Evolutionary conservation across 2,329 filamentous ascomycete species (phyloP).

Genomic region (Fusarium dimerum): DNA sequence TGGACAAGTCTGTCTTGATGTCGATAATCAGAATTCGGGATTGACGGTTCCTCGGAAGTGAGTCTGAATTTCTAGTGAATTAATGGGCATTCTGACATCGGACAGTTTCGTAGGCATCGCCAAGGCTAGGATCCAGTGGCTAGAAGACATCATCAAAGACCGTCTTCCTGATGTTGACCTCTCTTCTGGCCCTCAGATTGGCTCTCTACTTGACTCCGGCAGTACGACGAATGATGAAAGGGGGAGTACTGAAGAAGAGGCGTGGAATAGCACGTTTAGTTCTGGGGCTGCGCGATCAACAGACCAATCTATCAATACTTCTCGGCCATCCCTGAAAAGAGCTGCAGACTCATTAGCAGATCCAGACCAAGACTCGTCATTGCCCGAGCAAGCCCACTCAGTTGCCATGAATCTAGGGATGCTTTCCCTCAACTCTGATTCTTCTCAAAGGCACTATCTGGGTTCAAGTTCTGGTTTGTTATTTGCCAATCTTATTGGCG

Average conservation of each 20-base stretch:
- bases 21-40: constrained; percentile 38
- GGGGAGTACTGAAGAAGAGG: not conserved
- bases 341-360: constrained; percentile 16
- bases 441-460: constrained; percentile 38
- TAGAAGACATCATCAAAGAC: constrained; percentile 12
- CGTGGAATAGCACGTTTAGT: constrained; percentile 1
- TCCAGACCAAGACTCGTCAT: constrained; percentile 12
- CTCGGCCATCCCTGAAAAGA: constrained; percentile 9
- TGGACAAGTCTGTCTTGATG: constrained; percentile 37
- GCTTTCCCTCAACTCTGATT: constrained; percentile 40
- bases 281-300: constrained; percentile 9
- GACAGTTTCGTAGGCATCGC: constrained; percentile 8
- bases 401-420: constrained; percentile 38
- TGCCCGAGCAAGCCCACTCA: constrained; percentile 22
- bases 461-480: constrained; percentile 40
- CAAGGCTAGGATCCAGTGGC: constrained; percentile 14
- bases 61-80: no score
- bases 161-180: constrained; percentile 12
- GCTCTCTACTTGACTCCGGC: not conserved
- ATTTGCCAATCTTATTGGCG: constrained; percentile 33
- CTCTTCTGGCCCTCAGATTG: constrained; percentile 4
- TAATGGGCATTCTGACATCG: not conserved
- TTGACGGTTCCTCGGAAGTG: constrained; percentile 37
- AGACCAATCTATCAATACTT: no score
- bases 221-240: constrained; percentile 5